Conservation (phyloP, 2,329 filamentous ascomycete species). For the Monilinia fructicola region DNA sequence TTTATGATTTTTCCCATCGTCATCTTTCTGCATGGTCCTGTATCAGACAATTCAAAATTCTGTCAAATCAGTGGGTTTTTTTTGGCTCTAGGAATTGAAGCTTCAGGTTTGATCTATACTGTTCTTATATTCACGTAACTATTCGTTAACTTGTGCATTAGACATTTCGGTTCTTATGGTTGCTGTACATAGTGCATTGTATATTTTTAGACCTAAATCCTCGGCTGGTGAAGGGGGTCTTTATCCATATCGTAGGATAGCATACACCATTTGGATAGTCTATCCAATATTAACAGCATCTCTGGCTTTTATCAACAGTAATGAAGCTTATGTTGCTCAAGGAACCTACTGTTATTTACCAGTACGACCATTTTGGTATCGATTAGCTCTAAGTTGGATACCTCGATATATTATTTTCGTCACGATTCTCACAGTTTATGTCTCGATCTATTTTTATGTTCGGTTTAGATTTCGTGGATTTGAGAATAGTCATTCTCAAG, state of each 20-base stretch:
- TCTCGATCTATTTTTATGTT: slow-evolving; percentile 70
- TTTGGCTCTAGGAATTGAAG: slow-evolving; percentile 64
- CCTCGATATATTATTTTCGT: slow-evolving; percentile 69
- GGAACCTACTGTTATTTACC: slow-evolving; percentile 72
- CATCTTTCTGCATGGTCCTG: slow-evolving; percentile 52
- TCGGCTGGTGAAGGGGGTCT: slow-evolving; percentile 59
- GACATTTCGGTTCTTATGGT: slow-evolving; percentile 73
- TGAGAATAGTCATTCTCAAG: slow-evolving; percentile 24
- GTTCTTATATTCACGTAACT: neutral
- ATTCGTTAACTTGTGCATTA: slow-evolving; percentile 27
- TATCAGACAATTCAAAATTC: slow-evolving; percentile 54
- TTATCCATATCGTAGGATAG: slow-evolving; percentile 62
- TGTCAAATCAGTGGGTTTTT: slow-evolving; percentile 71
- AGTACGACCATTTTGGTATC: slow-evolving; percentile 65
- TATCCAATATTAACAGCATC: slow-evolving; percentile 60
- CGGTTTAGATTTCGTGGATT: slow-evolving; percentile 42
- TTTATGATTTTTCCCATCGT: slow-evolving; percentile 64
- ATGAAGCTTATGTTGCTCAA: slow-evolving; percentile 57
- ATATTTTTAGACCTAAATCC: slow-evolving; percentile 61
- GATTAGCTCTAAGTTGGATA: slow-evolving; percentile 67
- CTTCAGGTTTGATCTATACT: slow-evolving; percentile 49
- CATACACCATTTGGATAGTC: slow-evolving; percentile 57
- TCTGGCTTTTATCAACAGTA: slow-evolving; percentile 60
- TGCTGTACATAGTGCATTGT: slow-evolving; percentile 69
- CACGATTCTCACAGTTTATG: slow-evolving; percentile 63